phyloP scores from a whole-genome alignment of 2,329 filamentous ascomycete species.

The Septoria petroselini region DNA sequence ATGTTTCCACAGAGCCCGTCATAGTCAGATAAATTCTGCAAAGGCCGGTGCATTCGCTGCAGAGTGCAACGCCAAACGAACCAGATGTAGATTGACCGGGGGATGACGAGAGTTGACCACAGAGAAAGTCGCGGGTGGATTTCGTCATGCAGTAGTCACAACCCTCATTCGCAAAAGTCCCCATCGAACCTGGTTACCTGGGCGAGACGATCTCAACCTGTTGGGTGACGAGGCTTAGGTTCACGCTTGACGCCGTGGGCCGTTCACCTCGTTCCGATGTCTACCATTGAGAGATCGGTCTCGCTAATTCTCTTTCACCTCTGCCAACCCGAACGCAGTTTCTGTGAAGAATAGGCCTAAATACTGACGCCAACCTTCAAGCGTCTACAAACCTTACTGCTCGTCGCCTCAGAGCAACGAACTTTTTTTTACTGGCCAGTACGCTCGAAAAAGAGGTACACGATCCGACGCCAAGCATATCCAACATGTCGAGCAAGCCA shows the following conservation, averaged over 20 bases:
- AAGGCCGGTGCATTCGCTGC: too few species aligned
- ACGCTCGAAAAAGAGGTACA: background rate
- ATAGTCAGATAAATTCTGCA: too few species aligned
- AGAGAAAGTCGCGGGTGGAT: too few species aligned
- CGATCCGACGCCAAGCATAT: background rate
- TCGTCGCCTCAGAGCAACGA: background rate
- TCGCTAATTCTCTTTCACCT: slow-evolving; percentile 1
- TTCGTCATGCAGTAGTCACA: background rate
- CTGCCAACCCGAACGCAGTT: slow-evolving; percentile 4
- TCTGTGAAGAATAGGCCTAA: too few species aligned
- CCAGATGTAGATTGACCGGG: too few species aligned
- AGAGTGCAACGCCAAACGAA: too few species aligned
- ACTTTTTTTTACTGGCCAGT: background rate
- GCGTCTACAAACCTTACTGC: background rate
- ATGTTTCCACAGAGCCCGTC: background rate
- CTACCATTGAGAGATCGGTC: background rate
- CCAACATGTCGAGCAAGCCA: slow-evolving; percentile 67
- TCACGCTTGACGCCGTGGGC: slow-evolving; percentile 10
- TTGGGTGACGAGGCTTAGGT: slow-evolving; percentile 17
- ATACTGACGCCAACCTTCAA: too few species aligned
- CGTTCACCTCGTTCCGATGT: slow-evolving; percentile 3
- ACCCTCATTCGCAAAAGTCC: background rate
- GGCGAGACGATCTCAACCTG: slow-evolving; percentile 14
- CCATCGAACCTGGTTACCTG: slow-evolving; percentile 8
- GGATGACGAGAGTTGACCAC: too few species aligned